phyloP scores from a whole-genome alignment of 2,329 filamentous ascomycete genomes.

The Pseudogymnoascus pannorum region DNA sequence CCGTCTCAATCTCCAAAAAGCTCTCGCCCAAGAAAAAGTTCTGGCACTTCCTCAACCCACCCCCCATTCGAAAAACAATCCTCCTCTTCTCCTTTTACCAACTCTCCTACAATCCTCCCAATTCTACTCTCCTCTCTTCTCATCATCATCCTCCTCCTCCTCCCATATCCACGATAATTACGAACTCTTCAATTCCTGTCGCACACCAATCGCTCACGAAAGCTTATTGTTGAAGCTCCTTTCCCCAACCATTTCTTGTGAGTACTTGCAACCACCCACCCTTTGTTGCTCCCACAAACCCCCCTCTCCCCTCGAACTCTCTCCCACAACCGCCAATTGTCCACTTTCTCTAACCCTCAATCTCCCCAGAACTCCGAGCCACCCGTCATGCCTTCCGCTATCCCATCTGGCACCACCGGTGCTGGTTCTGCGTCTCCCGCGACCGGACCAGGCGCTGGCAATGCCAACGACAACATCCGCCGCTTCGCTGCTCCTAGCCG shows the following conservation, averaged over 20 bases:
- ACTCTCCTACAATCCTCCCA: background rate
- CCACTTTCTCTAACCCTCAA: constrained; percentile 11
- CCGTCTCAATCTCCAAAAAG: background rate
- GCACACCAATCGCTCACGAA: background rate
- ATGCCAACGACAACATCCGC: constrained; percentile 95
- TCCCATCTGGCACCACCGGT: constrained; percentile 41
- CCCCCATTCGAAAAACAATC: background rate
- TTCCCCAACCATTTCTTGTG: constrained; percentile 3
- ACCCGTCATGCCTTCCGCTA: constrained; percentile 29
- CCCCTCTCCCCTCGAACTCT: background rate
- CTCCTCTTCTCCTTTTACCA: background rate
- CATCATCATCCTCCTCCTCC: background rate
- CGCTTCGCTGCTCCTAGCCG: constrained; percentile 91
- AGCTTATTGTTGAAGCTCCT: constrained; percentile 3
- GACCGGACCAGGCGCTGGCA: constrained; percentile 33
- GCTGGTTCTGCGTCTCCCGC: constrained; percentile 43
- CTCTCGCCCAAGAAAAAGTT: constrained; percentile 1
- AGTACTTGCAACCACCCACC: background rate
- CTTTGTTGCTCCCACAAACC: background rate
- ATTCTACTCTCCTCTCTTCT: background rate
- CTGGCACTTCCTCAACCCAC: background rate
- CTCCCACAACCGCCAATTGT: background rate
- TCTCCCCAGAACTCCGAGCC: constrained; percentile 13
- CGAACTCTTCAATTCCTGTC: constrained; percentile 2
- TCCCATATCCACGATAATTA: background rate